A percentile compares a stretch with the other conserved stretches of the same genome.
Conservation (phyloP, 805 yeast genomes). For the Lipomyces yamanashiensis region DNA sequence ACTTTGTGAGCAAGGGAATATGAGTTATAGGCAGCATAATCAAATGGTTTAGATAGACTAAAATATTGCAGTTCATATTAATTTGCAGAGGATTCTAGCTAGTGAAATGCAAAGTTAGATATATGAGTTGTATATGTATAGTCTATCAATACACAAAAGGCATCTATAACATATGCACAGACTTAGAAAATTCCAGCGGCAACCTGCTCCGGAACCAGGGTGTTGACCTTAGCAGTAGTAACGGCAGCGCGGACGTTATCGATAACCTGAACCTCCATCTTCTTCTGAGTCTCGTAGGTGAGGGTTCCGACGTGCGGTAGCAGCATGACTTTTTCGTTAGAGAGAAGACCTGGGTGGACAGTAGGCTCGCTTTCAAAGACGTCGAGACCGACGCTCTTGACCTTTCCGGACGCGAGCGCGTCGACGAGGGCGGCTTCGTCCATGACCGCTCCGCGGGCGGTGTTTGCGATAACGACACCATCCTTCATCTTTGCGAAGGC, state of each 20-base stretch:
- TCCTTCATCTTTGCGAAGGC: constrained; percentile 72
- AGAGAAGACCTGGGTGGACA: constrained; percentile 58
- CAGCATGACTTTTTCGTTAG: constrained; percentile 59
- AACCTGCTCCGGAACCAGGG: constrained; percentile 75
- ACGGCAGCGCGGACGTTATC: constrained; percentile 66
- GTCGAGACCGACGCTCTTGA: constrained; percentile 63
- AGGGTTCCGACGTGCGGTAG: constrained; percentile 92
- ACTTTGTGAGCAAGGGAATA: no score
- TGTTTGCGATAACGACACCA: constrained; percentile 77
- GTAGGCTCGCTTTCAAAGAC: constrained; percentile 69
- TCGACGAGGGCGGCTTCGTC: constrained; percentile 60
- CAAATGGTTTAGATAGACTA: no score
- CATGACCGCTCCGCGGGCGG: constrained; percentile 85
- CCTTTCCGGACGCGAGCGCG: constrained; percentile 58
- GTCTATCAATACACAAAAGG: neutral
- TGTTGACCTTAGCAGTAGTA: constrained; percentile 67
- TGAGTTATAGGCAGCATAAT: no score
- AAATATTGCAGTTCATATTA: neutral
- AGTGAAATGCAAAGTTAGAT: neutral
- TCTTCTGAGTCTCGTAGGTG: constrained; percentile 69
- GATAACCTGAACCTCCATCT: constrained; percentile 81
- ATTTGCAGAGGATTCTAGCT: no score
- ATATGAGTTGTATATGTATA: neutral
- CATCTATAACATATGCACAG: neutral
- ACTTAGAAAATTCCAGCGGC: constrained; percentile 16